These are phyloP conservation scores for Phytophthora meadii DNA, from an alignment of 352 stramenopile species.

Conservation along the genomic window DNA sequence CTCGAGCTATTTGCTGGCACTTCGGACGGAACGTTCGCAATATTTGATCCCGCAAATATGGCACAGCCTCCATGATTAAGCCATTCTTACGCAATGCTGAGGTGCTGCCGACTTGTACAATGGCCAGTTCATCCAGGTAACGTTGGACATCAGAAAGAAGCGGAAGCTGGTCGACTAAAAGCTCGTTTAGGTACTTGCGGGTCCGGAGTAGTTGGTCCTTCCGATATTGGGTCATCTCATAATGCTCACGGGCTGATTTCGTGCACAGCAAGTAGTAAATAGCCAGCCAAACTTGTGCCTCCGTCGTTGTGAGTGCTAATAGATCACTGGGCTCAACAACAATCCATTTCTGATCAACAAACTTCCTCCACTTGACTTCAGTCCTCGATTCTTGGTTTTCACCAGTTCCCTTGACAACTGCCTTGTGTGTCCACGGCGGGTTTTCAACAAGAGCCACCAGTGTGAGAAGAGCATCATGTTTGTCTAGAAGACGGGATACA, in stretches of 20 bases:
- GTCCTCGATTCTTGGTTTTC: conserved; percentile 26
- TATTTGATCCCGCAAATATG: conserved; percentile 68
- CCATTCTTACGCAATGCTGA: conserved; percentile 45
- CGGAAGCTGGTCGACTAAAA: conserved; percentile 95
- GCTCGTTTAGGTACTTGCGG: conserved; percentile 95
- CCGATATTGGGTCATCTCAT: conserved; percentile 94
- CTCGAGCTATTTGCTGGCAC: conserved; percentile 47
- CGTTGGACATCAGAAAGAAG: conserved; percentile 93
- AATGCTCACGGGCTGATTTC: conserved; percentile 92
- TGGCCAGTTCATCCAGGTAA: conserved; percentile 96
- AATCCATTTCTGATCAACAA: conserved; percentile 93
- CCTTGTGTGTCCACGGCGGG: conserved; percentile 94
- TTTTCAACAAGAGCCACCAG: conserved; percentile 95
- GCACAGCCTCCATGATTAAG: conserved; percentile 84
- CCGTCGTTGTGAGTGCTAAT: conserved; percentile 92
- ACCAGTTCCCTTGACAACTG: conserved; percentile 21
- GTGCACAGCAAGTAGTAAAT: conserved; percentile 95
- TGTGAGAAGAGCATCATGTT: conserved; percentile 94
- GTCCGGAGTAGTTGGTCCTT: conserved; percentile 94
- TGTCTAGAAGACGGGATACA: conserved; percentile 94
- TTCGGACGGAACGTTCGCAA: conserved; percentile 47
- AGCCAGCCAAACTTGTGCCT: conserved; percentile 95
- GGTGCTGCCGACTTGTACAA: conserved; percentile 80
- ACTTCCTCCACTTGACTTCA: conserved; percentile 90
- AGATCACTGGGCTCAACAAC: conserved; percentile 88